A percentile compares a stretch with the other conserved stretches of the same genome.
These are phyloP conservation scores for Houttuynia cordata DNA, from an alignment of 164 flowering plant species.

Conservation along the genomic window DNA sequence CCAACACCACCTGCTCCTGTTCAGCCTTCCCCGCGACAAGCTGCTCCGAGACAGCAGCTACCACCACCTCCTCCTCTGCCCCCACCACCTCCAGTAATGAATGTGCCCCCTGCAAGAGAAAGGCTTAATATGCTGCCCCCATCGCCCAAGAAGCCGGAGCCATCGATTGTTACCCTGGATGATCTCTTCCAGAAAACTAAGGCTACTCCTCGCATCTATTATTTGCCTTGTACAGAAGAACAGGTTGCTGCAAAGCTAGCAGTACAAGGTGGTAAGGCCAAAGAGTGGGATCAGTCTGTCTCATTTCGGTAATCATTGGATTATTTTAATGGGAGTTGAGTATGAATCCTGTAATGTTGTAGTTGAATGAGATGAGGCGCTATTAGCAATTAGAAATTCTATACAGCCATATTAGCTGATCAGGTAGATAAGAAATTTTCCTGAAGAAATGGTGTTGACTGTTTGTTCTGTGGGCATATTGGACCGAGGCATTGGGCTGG, in stretches of 20 bases:
- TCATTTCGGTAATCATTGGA: neutral
- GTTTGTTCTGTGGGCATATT: neutral
- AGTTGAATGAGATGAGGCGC: neutral
- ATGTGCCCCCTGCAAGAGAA: conserved; percentile 34
- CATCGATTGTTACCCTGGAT: conserved; percentile 69
- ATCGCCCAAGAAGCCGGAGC: conserved; percentile 45
- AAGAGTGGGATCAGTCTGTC: conserved; percentile 17
- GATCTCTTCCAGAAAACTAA: conserved; percentile 78
- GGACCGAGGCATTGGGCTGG: neutral
- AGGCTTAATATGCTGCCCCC: conserved; percentile 44
- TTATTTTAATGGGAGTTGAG: neutral
- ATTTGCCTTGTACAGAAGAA: conserved; percentile 73
- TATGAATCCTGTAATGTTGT: neutral
- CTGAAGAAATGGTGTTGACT: no score
- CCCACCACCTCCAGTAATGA: conserved; percentile 41
- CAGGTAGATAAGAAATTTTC: neutral
- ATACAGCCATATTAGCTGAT: neutral
- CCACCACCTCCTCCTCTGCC: conserved; percentile 48
- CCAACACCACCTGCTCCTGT: conserved; percentile 17
- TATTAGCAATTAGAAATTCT: neutral
- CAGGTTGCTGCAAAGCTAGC: conserved; percentile 57
- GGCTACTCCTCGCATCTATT: conserved; percentile 74
- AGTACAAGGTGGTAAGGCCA: conserved; percentile 24
- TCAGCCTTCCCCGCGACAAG: conserved; percentile 40
- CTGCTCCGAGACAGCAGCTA: conserved; percentile 30